Evolutionary conservation across 441 rosid genomes (phyloP), one percentile per base, ranked within the genome.

Genomic region (Gossypium aridum): DNA sequence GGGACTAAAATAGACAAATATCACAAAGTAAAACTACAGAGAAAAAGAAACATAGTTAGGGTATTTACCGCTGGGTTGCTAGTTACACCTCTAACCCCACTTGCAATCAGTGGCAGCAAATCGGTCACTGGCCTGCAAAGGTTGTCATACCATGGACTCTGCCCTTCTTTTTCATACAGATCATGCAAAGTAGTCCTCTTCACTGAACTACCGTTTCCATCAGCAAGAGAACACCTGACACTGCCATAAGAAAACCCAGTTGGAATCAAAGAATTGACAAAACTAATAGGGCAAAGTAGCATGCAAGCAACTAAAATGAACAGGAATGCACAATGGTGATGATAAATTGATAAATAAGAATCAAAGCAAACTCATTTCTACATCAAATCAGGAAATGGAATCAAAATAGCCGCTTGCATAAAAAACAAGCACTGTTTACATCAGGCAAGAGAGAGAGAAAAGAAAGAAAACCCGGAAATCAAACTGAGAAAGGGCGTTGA

Each of bases 101-200:
- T 90, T 71, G 83, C 93, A 10, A 95, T 91, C 53, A 93, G 78
- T 0, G 98, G 98, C 77, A 95, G 86, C 78, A 95, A 86, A 85
- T 95, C 97, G 0, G 97, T 91, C n/a, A 95, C 97, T 0, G 99
- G 99, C 34, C 99, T 87, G 88, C 98, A 95, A 19, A 95, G 95
- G 81, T 93, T 95, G 75, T 95, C 99, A 79, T 95, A 95, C 99
- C 99, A 95, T 34, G 99, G 99, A 84, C 99, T 93, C 88, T 95
- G 99, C 34, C 99, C 98, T 83, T 89, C 92, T 10, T 75, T 66
- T 75, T 93, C 97, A 66, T 95, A 95, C 28, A 95, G 97, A 87
- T 95, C 97, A 53, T 93, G 99, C 79, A 95, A 92, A 7, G 87
- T 77, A 0, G 99, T 95, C 78, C 78, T 89, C 85, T 89, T 88